Conservation (phyloP, 352 stramenopile species). For the Globisporangium splendens region DNA sequence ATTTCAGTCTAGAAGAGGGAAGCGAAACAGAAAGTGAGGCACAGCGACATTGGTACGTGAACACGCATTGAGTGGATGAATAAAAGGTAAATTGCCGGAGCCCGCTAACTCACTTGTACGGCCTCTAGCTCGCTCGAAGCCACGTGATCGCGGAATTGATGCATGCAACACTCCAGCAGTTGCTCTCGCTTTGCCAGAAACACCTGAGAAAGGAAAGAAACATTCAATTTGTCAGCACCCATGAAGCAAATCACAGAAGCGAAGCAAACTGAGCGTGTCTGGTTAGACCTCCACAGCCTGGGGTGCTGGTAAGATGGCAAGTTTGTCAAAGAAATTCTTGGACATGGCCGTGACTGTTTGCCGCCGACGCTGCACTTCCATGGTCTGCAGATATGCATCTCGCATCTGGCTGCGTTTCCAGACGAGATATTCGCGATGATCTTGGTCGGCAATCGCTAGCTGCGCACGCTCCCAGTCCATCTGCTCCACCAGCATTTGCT, state of each 20-base stretch:
- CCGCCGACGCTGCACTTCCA: constrained; percentile 31
- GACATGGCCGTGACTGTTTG: constrained; percentile 22
- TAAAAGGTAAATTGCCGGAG: background rate
- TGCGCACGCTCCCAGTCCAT: constrained; percentile 38
- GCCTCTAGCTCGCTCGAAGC: constrained; percentile 16
- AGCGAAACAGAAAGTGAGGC: too few species aligned
- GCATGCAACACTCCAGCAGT: constrained; percentile 24
- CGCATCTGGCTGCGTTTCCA: constrained; percentile 17
- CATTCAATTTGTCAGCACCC: background rate
- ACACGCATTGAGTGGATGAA: too few species aligned
- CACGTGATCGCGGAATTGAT: constrained; percentile 18
- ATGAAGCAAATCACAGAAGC: background rate
- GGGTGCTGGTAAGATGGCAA: constrained; percentile 26
- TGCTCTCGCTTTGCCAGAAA: constrained; percentile 28
- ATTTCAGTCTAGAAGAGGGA: constrained; percentile 16
- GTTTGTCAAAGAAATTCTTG: constrained; percentile 43
- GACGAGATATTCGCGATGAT: constrained; percentile 5
- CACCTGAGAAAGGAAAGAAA: constrained; percentile 7
- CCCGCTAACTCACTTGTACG: constrained; percentile 14
- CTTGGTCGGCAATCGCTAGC: constrained; percentile 16
- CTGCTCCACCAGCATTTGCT: constrained; percentile 22
- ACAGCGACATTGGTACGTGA: too few species aligned
- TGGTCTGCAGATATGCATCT: constrained; percentile 17
- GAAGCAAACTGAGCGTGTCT: too few species aligned
- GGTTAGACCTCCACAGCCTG: constrained; percentile 28